phyloP scores from a whole-genome alignment of 495 filamentous ascomycete species.

The Annulohypoxylon bovei region DNA sequence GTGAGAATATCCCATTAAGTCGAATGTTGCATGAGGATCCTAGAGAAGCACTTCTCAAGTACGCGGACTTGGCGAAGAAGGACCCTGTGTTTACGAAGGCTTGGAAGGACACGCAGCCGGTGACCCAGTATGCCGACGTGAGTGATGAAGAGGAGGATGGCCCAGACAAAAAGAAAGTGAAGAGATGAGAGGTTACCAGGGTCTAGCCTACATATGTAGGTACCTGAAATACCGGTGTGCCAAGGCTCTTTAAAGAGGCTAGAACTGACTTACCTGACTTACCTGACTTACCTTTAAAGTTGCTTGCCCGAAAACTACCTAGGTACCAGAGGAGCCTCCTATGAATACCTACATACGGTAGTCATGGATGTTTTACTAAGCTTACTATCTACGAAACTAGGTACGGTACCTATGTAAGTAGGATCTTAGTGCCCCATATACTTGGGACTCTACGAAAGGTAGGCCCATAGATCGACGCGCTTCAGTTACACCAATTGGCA shows the following conservation, averaged over 20 bases:
- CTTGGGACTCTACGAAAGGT: conserved; percentile 19
- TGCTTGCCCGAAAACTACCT: conserved; percentile 14
- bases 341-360: neutral
- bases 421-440: conserved; percentile 16
- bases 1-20: conserved; percentile 85
- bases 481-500: conserved; percentile 2
- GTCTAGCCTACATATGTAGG: neutral
- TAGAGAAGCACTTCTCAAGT: conserved; percentile 90
- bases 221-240: neutral
- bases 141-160: conserved; percentile 86
- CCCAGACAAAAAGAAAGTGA: conserved; percentile 74
- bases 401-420: conserved; percentile 1
- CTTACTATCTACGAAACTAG: conserved; percentile 17
- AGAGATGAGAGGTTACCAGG: conserved; percentile 47
- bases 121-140: conserved; percentile 89
- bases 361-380: conserved; percentile 3
- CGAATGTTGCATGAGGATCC: conserved; percentile 98
- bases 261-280: too few species aligned
- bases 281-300: conserved; percentile 4
- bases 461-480: conserved; percentile 30
- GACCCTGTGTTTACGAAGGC: conserved; percentile 94
- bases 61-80: conserved; percentile 92
- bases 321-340: conserved; percentile 1
- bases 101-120: conserved; percentile 92
- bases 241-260: conserved; percentile 4